Conservation (phyloP, 2,329 filamentous ascomycete genomes). For the Fusarium neocosmosporiellum region DNA sequence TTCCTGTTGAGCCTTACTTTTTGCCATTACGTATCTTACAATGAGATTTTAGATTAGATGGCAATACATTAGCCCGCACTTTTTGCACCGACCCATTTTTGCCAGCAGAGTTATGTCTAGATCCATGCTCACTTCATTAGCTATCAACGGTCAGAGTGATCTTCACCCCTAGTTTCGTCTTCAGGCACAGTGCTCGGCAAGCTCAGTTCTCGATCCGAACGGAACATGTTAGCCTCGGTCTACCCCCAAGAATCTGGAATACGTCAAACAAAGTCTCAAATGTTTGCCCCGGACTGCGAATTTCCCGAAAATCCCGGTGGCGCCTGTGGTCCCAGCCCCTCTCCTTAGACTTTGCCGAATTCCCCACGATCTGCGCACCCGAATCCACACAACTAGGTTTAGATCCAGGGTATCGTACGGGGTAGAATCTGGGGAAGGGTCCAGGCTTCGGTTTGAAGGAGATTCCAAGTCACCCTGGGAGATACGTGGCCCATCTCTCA, state of each 20-base stretch:
- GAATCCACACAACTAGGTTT: background rate
- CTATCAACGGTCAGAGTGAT: too few relatives aligned
- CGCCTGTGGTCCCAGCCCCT: background rate
- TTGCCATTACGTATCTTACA: background rate
- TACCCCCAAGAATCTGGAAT: too few relatives aligned
- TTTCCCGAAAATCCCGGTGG: background rate
- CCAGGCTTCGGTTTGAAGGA: background rate
- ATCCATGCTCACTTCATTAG: too few relatives aligned
- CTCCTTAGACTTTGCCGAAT: background rate
- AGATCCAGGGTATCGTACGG: background rate
- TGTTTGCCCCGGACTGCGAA: background rate
- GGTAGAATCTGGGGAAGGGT: background rate
- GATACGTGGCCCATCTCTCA: background rate
- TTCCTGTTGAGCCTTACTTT: fast-evolving
- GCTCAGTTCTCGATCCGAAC: too few relatives aligned
- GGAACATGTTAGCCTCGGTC: too few relatives aligned
- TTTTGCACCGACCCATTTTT: too few relatives aligned
- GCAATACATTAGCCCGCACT: too few relatives aligned
- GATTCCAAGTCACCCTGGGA: background rate
- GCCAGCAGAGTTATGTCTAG: too few relatives aligned
- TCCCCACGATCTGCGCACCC: background rate
- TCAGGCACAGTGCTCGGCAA: too few relatives aligned
- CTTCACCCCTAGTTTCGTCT: too few relatives aligned
- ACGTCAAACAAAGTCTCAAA: background rate
- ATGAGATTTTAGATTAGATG: background rate